Base-by-base conservation (phyloP, 495 filamentous ascomycete genomes). In the Penicillium turbatum region DNA sequence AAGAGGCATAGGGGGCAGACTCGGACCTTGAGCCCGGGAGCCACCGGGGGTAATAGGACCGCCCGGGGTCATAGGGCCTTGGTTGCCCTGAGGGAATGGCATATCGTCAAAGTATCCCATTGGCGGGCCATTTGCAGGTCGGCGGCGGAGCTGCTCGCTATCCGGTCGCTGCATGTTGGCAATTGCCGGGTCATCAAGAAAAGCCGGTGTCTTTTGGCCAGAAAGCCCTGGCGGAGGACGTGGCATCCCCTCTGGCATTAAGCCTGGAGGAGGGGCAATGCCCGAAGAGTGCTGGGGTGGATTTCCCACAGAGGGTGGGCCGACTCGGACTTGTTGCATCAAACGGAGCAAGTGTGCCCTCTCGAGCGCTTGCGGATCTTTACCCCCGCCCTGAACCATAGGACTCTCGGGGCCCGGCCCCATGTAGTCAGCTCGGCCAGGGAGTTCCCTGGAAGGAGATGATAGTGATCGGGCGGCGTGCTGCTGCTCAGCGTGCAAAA, bases 301-400 rank as follows among this genome's bases (percentile, higher is more conserved):
- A 44, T 48, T 60, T n/a, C 63, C 60, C 19, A 56, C 59, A 36
- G 61, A 48, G 10, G 65, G 46, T 38, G 71, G 68, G 39, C 64
- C 70, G 19, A 75, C 63, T 17, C 67, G 66, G 26, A 71, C 67
- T 60, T 79, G 77, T 44, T 79, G 77, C 79, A 82, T 80, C 34
- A 82, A 62, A 15, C 73, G 75, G 29, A 80, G 70, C 12, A 82
- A 56, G 62, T 79, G 69, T 44, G 80, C 76, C 44, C 75, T 64
- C 29, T 81, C 77, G 21, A 68, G 65, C 43, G 66, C 58, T 41
- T 75, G 76, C 0, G 71, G 63, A 24, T 73, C 63, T 46, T 66
- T 70, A 16, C 36, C 60, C 40, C 35, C 54, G 52, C 41, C 62
- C 36, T 67, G 70, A 10, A 51, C 57, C 48, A 73, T 54, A 7